Evolutionary conservation across 1,139 yeast genomes (phyloP).

Genomic region (Blastobotrys illinoisensis): DNA sequence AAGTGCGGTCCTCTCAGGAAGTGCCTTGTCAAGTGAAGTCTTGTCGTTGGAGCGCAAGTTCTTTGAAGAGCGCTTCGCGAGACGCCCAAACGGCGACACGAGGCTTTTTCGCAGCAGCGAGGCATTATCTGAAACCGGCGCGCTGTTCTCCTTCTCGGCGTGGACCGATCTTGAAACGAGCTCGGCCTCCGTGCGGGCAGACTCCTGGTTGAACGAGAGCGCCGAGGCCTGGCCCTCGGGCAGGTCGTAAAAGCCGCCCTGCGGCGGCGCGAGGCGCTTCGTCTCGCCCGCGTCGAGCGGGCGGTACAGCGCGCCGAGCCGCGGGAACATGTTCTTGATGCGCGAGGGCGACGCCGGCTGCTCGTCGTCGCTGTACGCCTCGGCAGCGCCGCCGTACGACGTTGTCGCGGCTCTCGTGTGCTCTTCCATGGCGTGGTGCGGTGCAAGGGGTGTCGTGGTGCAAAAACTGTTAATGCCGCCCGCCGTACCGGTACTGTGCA

Average conservation of each 20-base stretch:
- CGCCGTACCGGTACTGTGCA: not conserved
- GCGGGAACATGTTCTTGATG: conserved; percentile 16
- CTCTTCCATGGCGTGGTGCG: too few species aligned
- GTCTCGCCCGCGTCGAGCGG: conserved; percentile 10
- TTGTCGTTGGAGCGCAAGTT: too few species aligned
- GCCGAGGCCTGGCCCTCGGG: conserved; percentile 2
- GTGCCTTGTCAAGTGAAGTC: too few species aligned
- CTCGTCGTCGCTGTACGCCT: conserved; percentile 8
- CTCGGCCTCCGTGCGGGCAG: conserved; percentile 11
- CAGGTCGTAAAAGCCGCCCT: conserved; percentile 2
- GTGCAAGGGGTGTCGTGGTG: not conserved
- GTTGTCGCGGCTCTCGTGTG: too few species aligned
- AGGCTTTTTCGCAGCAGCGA: conserved; percentile 11
- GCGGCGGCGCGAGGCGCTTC: not conserved
- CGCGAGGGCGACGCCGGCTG: conserved; percentile 9
- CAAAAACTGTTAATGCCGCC: not conserved
- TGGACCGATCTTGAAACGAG: conserved; percentile 7
- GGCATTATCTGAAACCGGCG: conserved; percentile 1
- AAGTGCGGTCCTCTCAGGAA: too few species aligned
- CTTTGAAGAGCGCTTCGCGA: conserved; percentile 18
- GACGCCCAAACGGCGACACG: conserved; percentile 12
- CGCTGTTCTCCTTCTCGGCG: not conserved
- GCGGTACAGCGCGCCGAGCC: conserved; percentile 13
- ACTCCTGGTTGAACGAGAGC: conserved; percentile 9
- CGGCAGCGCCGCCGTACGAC: conserved; percentile 1